A percentile compares a stretch with the other conserved stretches of the same genome.
Evolutionary conservation across 2,329 filamentous ascomycete species (phyloP).

Genomic region (Fusarium sp.): DNA sequence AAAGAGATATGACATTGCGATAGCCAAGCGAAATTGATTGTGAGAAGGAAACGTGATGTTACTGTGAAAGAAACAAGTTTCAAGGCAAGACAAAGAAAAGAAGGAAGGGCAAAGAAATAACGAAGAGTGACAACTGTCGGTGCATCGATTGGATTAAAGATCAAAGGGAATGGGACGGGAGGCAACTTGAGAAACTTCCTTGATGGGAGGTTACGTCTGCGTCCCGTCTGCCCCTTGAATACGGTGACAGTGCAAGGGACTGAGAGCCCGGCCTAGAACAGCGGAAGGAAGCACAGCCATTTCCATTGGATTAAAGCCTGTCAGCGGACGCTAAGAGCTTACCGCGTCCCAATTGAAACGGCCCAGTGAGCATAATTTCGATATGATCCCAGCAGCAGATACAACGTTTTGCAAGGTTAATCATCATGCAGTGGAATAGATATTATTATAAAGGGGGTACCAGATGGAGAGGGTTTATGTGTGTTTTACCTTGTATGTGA

Average conservation of each 20-base stretch:
- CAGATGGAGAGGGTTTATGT: neutral
- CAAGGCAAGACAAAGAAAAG: neutral
- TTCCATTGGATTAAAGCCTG: neutral
- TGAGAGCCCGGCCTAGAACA: neutral
- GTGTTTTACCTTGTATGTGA: neutral
- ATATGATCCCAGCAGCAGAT: conserved; percentile 8
- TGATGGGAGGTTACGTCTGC: neutral
- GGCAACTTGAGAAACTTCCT: neutral
- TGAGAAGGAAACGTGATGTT: neutral
- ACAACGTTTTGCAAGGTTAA: conserved; percentile 15
- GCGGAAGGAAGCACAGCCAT: neutral
- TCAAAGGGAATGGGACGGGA: neutral
- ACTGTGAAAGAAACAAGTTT: neutral
- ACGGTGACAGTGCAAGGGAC: conserved; percentile 17
- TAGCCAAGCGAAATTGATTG: neutral
- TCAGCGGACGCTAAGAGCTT: conserved; percentile 25
- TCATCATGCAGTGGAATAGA: conserved; percentile 16
- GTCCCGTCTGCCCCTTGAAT: conserved; percentile 5
- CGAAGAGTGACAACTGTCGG: conserved; percentile 30
- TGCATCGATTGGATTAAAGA: conserved; percentile 9
- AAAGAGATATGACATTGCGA: conserved; percentile 34
- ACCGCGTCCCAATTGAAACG: conserved; percentile 25
- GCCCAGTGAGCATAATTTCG: conserved; percentile 14
- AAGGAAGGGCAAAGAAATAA: neutral
- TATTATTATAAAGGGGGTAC: neutral